phyloP scores from a whole-genome alignment of 805 yeast species.

The Starmerella vaccinii region DNA sequence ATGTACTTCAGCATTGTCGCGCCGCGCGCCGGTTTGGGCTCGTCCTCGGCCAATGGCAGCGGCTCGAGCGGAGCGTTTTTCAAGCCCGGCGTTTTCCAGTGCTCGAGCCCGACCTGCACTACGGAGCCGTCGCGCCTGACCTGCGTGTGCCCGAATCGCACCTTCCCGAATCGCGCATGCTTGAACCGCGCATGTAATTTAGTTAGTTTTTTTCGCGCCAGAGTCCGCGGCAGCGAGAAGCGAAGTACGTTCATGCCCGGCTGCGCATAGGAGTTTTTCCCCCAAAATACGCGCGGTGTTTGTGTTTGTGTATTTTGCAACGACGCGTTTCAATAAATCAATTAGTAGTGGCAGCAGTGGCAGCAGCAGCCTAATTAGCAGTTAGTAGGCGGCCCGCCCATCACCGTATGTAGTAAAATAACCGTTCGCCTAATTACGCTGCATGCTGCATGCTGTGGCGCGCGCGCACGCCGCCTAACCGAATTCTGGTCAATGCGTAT shows the following conservation, averaged over 20 bases:
- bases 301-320: no score
- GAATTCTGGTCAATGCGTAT: no score
- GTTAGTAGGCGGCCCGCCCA: background rate
- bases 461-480: no score
- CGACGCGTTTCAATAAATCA: no score
- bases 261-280: no score
- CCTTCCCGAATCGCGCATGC: background rate
- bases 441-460: background rate
- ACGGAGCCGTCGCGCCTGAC: background rate
- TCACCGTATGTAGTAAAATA: background rate
- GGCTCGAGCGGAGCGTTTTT: conserved; percentile 3
- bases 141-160: background rate
- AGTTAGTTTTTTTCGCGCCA: no score
- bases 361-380: no score
- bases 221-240: no score
- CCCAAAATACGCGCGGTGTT: no score
- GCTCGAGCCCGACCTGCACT: conserved; percentile 1
- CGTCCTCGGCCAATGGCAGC: conserved; percentile 4
- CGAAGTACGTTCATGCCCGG: no score
- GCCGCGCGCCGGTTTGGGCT: background rate
- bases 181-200: background rate
- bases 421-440: background rate
- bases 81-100: background rate
- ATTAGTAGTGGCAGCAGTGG: no score
- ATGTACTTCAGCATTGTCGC: conserved; percentile 21